phyloP scores from a whole-genome alignment of 2,329 filamentous ascomycete genomes.

The Pseudopithomyces maydicus region DNA sequence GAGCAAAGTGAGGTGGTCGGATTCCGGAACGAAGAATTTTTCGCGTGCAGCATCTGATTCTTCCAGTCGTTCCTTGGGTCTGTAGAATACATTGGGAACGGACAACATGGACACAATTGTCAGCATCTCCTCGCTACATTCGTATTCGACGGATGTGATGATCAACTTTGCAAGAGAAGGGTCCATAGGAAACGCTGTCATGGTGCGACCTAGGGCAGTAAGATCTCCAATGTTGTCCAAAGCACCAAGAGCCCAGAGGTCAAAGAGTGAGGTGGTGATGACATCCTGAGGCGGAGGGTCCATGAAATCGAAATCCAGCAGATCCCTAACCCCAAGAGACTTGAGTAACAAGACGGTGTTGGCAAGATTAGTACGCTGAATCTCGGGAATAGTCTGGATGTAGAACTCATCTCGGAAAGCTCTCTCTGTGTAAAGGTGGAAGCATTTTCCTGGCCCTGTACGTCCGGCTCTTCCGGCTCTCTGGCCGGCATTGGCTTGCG shows the following conservation, averaged over 20 bases:
- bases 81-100: slow-evolving; percentile 94
- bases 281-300: slow-evolving; percentile 97
- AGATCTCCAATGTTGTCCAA: slow-evolving; percentile 93
- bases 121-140: slow-evolving; percentile 95
- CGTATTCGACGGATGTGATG: slow-evolving; percentile 87
- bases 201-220: slow-evolving; percentile 82
- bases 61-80: slow-evolving; percentile 94
- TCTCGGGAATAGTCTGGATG: slow-evolving; percentile 95
- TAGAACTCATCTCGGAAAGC: slow-evolving; percentile 97
- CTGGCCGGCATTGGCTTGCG: slow-evolving; percentile 93
- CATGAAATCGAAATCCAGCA: slow-evolving; percentile 99
- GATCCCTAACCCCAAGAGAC: slow-evolving; percentile 88
- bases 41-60: slow-evolving; percentile 94
- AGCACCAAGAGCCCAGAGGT: slow-evolving; percentile 93
- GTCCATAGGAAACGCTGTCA: slow-evolving; percentile 99
- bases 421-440: slow-evolving; percentile 90
- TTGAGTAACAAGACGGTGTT: slow-evolving; percentile 95
- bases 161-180: slow-evolving; percentile 92
- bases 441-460: slow-evolving; percentile 94
- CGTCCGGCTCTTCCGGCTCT: slow-evolving; percentile 91
- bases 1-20: slow-evolving; percentile 91
- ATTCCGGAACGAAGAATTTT: slow-evolving; percentile 98
- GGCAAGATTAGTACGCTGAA: slow-evolving; percentile 92
- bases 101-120: slow-evolving; percentile 98
- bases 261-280: slow-evolving; percentile 95